Base-by-base conservation (phyloP, 495 filamentous ascomycete species). In the Neurospora discreta region DNA sequence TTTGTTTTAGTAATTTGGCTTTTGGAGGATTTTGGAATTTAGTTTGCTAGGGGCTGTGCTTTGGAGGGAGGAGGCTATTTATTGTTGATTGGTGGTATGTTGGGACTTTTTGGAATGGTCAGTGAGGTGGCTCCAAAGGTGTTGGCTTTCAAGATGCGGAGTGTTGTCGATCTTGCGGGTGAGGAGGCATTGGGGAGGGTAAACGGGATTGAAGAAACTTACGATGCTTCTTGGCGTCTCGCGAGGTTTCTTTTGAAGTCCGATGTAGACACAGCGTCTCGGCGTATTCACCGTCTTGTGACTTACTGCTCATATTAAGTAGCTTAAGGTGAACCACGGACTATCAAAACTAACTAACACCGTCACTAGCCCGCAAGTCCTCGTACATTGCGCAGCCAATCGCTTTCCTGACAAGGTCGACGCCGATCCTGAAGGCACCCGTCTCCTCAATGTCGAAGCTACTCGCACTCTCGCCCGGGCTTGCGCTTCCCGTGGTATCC, bases 401-500 rank as follows among this genome's bases (percentile, higher is more conserved):
- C 90, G 93, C 73, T 95, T 89, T 75, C 94, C 94, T 3, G 94
- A 98, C 75, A 89, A 90, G 76, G 93, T 92, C 78, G 90, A 93
- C 73, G 84, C 87, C 67, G 88, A 97, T 76, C 94, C 93, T 30
- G 88, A 89, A 46, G 90, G 89, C 73, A 91, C 92, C 0, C 88
- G 89, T 71, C 86, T 82, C 41, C 81, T 97, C 73, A 98, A 98
- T 78, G 87, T 95, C 36, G 86, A 89, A 5, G 90, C 93, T 11
- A 88, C 92, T 18, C 83, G 84, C 39, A 75, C 77, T 26, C 88
- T 98, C 23, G 93, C 94, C 23, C 80, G 86, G 39, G 83, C 89
- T 40, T 90, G 91, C 75, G 85, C 88, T 20, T 75, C 82, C 18
- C 87, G 88, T 13, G 80, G 80, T n/a, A 88, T 90, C 73, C 78